Base-by-base conservation (phyloP, 805 yeast species). In the Lachancea kluyveri region DNA sequence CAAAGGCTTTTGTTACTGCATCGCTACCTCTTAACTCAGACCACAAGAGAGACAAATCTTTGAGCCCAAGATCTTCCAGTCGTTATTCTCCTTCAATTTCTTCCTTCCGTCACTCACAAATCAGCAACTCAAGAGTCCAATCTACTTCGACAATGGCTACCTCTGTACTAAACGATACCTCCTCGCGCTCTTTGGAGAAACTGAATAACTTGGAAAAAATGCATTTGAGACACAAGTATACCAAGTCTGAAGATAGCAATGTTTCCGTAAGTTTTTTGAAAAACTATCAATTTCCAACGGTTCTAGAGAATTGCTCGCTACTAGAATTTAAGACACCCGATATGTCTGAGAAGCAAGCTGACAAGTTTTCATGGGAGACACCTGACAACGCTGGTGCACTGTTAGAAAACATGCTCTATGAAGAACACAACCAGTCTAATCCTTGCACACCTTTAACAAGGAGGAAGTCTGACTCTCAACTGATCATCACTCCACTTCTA, bases 81-180 rank as follows among this genome's bases (percentile, higher is more conserved):
- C 37, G 32, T n/a, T 29, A 32, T 19, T 23, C 37, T 17, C 10
- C 18, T 11, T 33, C 37, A 4, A 16, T 28, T 5, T 11, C 37
- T 10, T 33, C 37, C 11, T 33, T 32, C 8, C 37, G 28, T 14
- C 28, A 33, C 31, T 33, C 37, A 4, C 19, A 18, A 20, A 24
- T 9, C 12, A 21, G 27, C n/a, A 29, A 27, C 8, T 19, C 32
- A 15, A 30, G 59, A 32, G 42, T 54, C 10, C 35, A 39, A 17
- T 55, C 60, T 8, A 40, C 46, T 8, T 51, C 58, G 2, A 55
- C 60, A 1, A 50, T 54, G 50, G 60, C 54, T 5, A 43, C 46
- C 6, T 46, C 52, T 4, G 34, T 48, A 12, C 35, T 38, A 21
- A 38, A 46, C 12, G 45, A 40, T 7, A 24, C 42, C 1, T 31